Percentiles rank a stretch among this genome's conserved stretches.
These are phyloP conservation scores for Zygoascus bituminiphila DNA, from an alignment of 805 yeast species.

Conservation along the genomic window DNA sequence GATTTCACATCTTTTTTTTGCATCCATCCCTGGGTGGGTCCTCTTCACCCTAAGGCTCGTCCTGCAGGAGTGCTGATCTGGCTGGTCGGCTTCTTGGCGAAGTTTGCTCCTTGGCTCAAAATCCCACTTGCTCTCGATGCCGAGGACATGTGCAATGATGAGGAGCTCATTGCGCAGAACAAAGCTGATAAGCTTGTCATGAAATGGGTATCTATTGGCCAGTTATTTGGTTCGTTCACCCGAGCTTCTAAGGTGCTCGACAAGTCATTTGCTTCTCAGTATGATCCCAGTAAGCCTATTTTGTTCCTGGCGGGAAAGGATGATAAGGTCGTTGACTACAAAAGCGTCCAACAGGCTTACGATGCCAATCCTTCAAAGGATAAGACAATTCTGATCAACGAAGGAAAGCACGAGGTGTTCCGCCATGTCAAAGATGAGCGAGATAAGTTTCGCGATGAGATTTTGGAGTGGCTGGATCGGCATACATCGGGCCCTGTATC, in stretches of 20 bases:
- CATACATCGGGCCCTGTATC: too few species aligned
- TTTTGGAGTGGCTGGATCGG: conserved; percentile 17
- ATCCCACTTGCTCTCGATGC: conserved; percentile 21
- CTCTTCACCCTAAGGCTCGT: conserved; percentile 8
- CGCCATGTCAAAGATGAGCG: conserved; percentile 6
- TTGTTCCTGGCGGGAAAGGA: conserved; percentile 26
- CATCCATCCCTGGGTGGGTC: conserved; percentile 1
- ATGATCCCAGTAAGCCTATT: conserved; percentile 27
- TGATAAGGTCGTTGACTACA: conserved; percentile 16
- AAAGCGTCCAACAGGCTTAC: conserved; percentile 17
- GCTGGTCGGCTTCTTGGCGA: conserved; percentile 22
- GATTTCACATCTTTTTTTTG: conserved; percentile 26
- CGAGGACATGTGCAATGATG: conserved; percentile 23
- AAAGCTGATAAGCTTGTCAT: conserved; percentile 22
- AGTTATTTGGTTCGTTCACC: conserved; percentile 27
- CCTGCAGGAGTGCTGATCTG: not conserved
- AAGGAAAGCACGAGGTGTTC: conserved; percentile 20
- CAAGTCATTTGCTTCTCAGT: conserved; percentile 21
- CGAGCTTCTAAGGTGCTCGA: conserved; percentile 28
- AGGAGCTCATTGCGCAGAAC: conserved; percentile 16
- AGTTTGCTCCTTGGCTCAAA: conserved; percentile 23
- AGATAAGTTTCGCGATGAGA: conserved; percentile 12
- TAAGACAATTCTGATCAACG: conserved; percentile 15
- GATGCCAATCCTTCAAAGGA: conserved; percentile 16
- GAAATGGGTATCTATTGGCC: conserved; percentile 22